phyloP scores from a whole-genome alignment of 371 early-diverging fungal species.

The Mortierella sp. region DNA sequence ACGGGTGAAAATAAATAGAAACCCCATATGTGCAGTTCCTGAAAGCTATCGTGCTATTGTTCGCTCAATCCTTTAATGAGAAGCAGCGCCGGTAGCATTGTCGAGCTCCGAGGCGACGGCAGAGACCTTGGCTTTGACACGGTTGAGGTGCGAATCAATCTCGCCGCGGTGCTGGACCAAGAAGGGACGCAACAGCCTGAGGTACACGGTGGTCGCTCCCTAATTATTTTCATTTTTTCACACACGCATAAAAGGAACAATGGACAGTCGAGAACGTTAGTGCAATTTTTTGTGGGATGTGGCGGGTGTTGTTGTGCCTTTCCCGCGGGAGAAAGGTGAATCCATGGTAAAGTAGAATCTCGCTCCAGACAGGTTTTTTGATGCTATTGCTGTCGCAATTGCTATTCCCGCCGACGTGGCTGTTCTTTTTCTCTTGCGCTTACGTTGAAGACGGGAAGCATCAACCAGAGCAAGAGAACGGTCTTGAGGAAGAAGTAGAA shows the following conservation, averaged over 20 bases:
- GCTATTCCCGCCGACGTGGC: background rate
- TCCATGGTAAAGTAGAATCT: background rate
- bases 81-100: background rate
- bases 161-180: conserved; percentile 50
- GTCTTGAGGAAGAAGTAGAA: conserved; percentile 94
- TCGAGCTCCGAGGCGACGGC: conserved; percentile 34
- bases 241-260: background rate
- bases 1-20: too few species aligned
- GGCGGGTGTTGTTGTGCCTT: too few species aligned
- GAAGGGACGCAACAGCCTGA: conserved; percentile 63
- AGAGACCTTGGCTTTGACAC: conserved; percentile 31
- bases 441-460: conserved; percentile 75
- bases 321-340: background rate
- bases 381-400: too few species aligned
- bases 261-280: background rate
- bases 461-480: conserved; percentile 81
- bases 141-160: conserved; percentile 26
- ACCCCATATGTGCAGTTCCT: too few species aligned
- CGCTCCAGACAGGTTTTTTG: background rate
- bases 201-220: conserved; percentile 69
- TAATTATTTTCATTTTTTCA: background rate
- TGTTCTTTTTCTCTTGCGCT: background rate
- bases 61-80: background rate
- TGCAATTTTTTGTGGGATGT: background rate
- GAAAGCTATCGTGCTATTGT: too few species aligned